Conservation (phyloP, 371 early-diverging fungal genomes). For the Mucor plumbeus region DNA sequence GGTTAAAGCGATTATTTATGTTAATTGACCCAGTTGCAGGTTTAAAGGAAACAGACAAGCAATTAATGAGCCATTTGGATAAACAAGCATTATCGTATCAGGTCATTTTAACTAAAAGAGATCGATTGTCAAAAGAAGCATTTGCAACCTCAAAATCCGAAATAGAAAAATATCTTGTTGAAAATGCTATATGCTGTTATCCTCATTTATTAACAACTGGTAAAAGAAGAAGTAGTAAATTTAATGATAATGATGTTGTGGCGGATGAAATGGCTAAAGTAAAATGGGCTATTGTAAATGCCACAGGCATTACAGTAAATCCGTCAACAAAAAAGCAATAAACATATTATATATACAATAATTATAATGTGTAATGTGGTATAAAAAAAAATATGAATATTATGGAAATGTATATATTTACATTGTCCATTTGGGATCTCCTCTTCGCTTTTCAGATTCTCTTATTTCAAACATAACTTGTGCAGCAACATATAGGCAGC, state of each 20-base stretch:
- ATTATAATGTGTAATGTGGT: not conserved
- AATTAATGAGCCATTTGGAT: conserved; percentile 65
- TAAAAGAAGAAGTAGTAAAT: conserved; percentile 36
- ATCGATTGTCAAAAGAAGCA: conserved; percentile 54
- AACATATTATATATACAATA: not conserved
- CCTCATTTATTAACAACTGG: conserved; percentile 53
- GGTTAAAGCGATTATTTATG: conserved; percentile 67
- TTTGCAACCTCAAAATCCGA: conserved; percentile 43
- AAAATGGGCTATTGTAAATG: conserved; percentile 37
- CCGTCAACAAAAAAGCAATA: conserved; percentile 1
- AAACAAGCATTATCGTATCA: conserved; percentile 63
- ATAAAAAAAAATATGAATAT: not conserved
- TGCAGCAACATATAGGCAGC: conserved; percentile 69
- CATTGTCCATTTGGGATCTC: conserved; percentile 54
- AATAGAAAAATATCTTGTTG: conserved; percentile 53
- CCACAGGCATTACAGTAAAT: conserved; percentile 26
- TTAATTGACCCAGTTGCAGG: conserved; percentile 74
- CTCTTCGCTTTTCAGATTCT: conserved; percentile 68
- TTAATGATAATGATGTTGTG: conserved; percentile 23
- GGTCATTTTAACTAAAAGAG: conserved; percentile 71
- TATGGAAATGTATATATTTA: conserved; percentile 12
- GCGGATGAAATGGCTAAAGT: conserved; percentile 36
- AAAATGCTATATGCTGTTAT: conserved; percentile 60
- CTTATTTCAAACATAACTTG: conserved; percentile 89
- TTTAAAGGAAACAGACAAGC: conserved; percentile 65